Conservation (phyloP, 257 asterid genomes). For the Solanum piurae region DNA sequence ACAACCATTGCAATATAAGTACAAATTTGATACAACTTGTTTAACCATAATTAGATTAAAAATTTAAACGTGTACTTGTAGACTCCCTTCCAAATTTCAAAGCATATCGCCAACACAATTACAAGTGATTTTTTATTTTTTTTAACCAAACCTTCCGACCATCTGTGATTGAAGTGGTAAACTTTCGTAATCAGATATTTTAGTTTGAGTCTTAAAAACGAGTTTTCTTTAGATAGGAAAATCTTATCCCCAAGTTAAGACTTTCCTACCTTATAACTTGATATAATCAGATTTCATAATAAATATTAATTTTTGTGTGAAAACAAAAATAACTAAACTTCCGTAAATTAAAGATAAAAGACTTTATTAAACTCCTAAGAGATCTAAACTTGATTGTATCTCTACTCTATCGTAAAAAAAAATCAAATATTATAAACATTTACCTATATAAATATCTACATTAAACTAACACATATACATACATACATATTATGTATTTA, state of each 20-base stretch:
- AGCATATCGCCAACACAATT: background rate
- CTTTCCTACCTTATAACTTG: too few species aligned
- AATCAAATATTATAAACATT: background rate
- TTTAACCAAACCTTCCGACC: background rate
- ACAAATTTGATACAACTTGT: too few species aligned
- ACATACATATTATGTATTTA: background rate
- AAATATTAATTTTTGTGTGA: background rate
- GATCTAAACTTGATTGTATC: background rate
- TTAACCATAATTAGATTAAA: too few species aligned
- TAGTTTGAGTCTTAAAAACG: background rate
- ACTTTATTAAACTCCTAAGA: background rate
- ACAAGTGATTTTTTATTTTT: background rate
- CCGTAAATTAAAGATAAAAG: too few species aligned
- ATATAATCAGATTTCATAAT: too few species aligned
- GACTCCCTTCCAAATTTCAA: background rate
- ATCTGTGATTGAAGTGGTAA: background rate
- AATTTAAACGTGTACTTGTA: background rate
- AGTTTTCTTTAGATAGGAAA: background rate
- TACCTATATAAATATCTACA: background rate
- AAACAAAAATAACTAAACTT: background rate
- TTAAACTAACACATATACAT: background rate
- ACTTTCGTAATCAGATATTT: background rate
- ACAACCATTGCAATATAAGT: too few species aligned
- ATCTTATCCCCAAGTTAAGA: too few species aligned
- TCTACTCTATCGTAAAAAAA: too few species aligned